Conservation (phyloP, 352 stramenopile species). For the Globisporangium nodosum region DNA sequence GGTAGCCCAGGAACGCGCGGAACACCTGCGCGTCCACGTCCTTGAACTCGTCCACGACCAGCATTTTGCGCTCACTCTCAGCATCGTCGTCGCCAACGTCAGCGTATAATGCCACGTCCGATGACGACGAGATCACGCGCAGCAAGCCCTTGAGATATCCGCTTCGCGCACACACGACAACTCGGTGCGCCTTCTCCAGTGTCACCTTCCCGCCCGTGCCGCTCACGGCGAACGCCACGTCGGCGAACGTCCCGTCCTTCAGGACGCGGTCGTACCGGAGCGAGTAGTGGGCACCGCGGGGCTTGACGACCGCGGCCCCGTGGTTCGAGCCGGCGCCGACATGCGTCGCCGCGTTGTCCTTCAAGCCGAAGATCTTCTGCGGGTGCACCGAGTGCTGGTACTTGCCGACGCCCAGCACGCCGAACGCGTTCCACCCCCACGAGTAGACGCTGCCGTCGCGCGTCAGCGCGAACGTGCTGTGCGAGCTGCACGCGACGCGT, state of each 20-base stretch:
- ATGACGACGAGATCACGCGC: constrained; percentile 25
- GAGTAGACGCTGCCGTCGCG: constrained; percentile 58
- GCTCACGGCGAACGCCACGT: constrained; percentile 44
- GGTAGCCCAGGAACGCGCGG: constrained; percentile 51
- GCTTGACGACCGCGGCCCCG: constrained; percentile 43
- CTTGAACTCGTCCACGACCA: constrained; percentile 45
- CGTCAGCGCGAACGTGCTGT: constrained; percentile 67
- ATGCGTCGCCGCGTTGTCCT: constrained; percentile 46
- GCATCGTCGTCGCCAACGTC: constrained; percentile 1
- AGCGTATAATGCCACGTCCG: background rate
- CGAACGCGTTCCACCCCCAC: constrained; percentile 87
- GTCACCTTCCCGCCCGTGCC: background rate
- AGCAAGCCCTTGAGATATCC: constrained; percentile 54
- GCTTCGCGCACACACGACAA: constrained; percentile 52
- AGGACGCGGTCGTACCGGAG: constrained; percentile 56
- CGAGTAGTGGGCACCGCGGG: constrained; percentile 57
- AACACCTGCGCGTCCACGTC: constrained; percentile 61
- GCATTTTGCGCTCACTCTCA: constrained; percentile 4
- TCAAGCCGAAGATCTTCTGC: constrained; percentile 51
- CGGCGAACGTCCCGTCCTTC: constrained; percentile 39
- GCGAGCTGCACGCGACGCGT: constrained; percentile 52
- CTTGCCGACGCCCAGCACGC: constrained; percentile 69
- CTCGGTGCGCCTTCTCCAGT: constrained; percentile 27
- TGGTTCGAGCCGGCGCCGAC: constrained; percentile 70
- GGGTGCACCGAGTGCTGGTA: constrained; percentile 68